Evolutionary conservation across 345 rosid species (phyloP).

Genomic region (Pseudoturritis turrita): DNA sequence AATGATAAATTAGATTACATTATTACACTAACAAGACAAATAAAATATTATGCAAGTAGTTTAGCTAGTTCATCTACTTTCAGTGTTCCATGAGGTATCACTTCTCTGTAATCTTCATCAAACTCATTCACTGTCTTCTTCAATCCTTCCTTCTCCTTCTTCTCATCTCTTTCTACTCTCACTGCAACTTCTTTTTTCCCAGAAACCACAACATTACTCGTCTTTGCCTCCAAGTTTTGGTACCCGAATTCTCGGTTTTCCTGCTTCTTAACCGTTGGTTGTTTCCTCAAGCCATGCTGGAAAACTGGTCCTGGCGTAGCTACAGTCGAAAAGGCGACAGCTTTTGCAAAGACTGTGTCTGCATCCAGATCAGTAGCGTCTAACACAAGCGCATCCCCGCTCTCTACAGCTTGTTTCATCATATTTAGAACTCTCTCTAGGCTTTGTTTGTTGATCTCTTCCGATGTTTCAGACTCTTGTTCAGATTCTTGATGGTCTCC

Average conservation of each 20-base stretch:
- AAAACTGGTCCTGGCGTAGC: constrained; percentile 65
- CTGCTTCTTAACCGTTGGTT: constrained; percentile 24
- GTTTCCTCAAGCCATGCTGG: constrained; percentile 38
- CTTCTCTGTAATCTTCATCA: constrained; percentile 32
- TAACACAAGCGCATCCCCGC: constrained; percentile 59
- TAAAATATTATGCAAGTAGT: constrained; percentile 44
- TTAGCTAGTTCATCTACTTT: constrained; percentile 86
- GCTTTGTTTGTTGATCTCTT: constrained; percentile 28
- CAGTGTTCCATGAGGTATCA: constrained; percentile 53
- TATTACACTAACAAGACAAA: constrained; percentile 13
- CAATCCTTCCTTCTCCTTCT: constrained; percentile 19
- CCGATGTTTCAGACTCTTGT: constrained; percentile 17
- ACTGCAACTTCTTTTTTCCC: constrained; percentile 7
- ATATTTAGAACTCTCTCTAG: constrained; percentile 42
- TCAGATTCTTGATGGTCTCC: constrained; percentile 14
- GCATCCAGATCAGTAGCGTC: constrained; percentile 49
- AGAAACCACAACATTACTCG: constrained; percentile 4
- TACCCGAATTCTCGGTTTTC: constrained; percentile 35
- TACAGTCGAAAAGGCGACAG: constrained; percentile 51
- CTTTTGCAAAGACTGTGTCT: constrained; percentile 49
- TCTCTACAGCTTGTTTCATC: constrained; percentile 67
- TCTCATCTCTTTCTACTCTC: constrained; percentile 27
- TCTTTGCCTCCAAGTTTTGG: constrained; percentile 26
- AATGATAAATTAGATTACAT: constrained; percentile 8
- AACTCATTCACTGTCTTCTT: constrained; percentile 16